A percentile compares a stretch with the other conserved stretches of the same genome.
Conservation (phyloP, 2,329 filamentous ascomycete species). For the Seiridium unicorne region DNA sequence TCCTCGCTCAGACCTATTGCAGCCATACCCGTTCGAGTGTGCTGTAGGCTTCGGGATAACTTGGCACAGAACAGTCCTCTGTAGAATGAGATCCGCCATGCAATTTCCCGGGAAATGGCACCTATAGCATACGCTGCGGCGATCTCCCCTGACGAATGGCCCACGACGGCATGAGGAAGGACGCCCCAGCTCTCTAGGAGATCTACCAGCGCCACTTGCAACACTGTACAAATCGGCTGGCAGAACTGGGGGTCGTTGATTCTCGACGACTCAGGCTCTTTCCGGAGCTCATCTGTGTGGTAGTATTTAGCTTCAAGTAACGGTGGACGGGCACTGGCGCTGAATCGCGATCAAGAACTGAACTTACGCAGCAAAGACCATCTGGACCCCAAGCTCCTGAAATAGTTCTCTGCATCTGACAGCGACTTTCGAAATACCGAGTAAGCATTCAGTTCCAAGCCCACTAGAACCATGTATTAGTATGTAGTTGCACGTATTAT, state of each 20-base stretch:
- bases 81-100: neutral
- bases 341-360: too few species aligned
- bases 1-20: too few species aligned
- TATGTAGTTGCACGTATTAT: conserved; percentile 1
- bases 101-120: neutral
- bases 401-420: too few species aligned
- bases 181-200: conserved; percentile 14
- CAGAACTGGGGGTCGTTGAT: neutral
- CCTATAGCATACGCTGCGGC: conserved; percentile 40
- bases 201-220: conserved; percentile 20
- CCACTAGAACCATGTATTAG: neutral
- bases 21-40: conserved; percentile 9
- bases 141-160: conserved; percentile 35
- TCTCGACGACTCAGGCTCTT: too few species aligned
- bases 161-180: conserved; percentile 7
- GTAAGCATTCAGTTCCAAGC: neutral
- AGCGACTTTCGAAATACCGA: too few species aligned
- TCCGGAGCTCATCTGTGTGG: too few species aligned
- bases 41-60: neutral
- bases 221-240: conserved; percentile 20
- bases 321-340: too few species aligned
- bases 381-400: too few species aligned
- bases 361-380: too few species aligned
- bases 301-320: too few species aligned
- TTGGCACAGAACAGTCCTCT: neutral